phyloP scores from a whole-genome alignment of 169 alveolate genomes.

The Prorocentrum cordatum region DNA sequence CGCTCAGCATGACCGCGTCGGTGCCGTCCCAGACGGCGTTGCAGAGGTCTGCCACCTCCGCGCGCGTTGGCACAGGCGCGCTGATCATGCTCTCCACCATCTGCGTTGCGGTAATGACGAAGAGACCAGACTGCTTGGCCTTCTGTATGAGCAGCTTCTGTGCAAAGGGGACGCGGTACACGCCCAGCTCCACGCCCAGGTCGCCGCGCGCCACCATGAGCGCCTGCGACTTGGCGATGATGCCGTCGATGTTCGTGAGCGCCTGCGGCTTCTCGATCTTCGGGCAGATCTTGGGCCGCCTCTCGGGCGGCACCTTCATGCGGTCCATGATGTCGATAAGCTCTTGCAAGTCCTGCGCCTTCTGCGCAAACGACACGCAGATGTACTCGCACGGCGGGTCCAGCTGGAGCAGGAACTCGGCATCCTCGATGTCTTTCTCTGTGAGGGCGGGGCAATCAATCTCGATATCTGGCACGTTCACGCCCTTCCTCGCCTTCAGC shows the following conservation, averaged over 20 bases:
- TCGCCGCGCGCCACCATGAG: too few species aligned
- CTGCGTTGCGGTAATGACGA: conserved; percentile 98
- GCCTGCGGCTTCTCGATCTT: conserved; percentile 6
- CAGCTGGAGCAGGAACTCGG: conserved; percentile 33
- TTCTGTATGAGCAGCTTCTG: neutral
- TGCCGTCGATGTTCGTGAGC: too few species aligned
- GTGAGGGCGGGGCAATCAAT: too few species aligned
- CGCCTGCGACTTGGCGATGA: neutral
- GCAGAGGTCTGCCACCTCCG: conserved; percentile 76
- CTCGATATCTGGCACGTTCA: neutral
- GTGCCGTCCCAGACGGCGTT: conserved; percentile 66
- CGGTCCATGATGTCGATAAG: conserved; percentile 69
- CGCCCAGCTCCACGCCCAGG: neutral
- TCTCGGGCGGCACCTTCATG: conserved; percentile 27
- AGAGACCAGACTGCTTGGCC: conserved; percentile 73
- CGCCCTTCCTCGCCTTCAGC: too few species aligned
- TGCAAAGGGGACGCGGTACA: neutral
- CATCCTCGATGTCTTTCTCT: conserved; percentile 69
- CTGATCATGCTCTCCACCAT: conserved; percentile 79
- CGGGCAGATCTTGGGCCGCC: conserved; percentile 11
- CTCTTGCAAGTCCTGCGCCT: conserved; percentile 54
- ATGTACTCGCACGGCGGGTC: conserved; percentile 69
- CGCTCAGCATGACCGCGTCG: conserved; percentile 65
- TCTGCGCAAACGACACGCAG: too few species aligned
- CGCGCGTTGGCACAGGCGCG: conserved; percentile 50